phyloP scores from a whole-genome alignment of 208 protist genomes.

The Balamuthia mandrillaris region DNA sequence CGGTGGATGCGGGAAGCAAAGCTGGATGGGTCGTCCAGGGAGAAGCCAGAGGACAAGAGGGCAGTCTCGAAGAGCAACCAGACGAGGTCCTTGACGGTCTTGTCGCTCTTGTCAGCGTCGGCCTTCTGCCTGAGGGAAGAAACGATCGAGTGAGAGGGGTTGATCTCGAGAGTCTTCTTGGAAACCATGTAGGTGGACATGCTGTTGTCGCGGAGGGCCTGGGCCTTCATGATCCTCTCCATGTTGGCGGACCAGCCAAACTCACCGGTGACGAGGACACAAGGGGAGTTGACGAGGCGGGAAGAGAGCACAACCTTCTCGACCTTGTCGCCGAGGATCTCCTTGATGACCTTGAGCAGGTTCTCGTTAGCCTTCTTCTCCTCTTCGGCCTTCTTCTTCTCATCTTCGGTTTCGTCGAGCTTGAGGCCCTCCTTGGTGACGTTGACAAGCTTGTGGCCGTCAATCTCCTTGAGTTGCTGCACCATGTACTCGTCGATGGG shows the following conservation, averaged over 20 bases:
- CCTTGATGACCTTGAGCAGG: slow-evolving; percentile 96
- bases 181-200: slow-evolving; percentile 50
- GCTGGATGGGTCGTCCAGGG: slow-evolving; percentile 52
- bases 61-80: slow-evolving; percentile 93
- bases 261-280: slow-evolving; percentile 95
- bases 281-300: slow-evolving; percentile 91
- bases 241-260: slow-evolving; percentile 98
- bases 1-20: slow-evolving; percentile 77
- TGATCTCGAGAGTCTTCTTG: slow-evolving; percentile 93
- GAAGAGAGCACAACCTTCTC: slow-evolving; percentile 96
- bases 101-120: slow-evolving; percentile 80
- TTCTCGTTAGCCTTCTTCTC: slow-evolving; percentile 86
- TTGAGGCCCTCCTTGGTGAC: slow-evolving; percentile 98
- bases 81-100: slow-evolving; percentile 82
- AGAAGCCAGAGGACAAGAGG: slow-evolving; percentile 87
- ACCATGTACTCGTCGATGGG: slow-evolving; percentile 97
- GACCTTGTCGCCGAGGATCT: slow-evolving; percentile 97
- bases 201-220: slow-evolving; percentile 87
- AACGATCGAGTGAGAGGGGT: slow-evolving; percentile 95
- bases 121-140: slow-evolving; percentile 83
- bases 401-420: slow-evolving; percentile 90
- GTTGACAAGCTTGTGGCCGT: slow-evolving; percentile 96
- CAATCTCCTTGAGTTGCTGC: slow-evolving; percentile 95
- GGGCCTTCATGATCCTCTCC: slow-evolving; percentile 99
- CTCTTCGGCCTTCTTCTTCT: slow-evolving; percentile 89